These are phyloP conservation scores for Tripterygium wilfordii DNA, from an alignment of 177 flowering plant genomes.

Conservation along the genomic window DNA sequence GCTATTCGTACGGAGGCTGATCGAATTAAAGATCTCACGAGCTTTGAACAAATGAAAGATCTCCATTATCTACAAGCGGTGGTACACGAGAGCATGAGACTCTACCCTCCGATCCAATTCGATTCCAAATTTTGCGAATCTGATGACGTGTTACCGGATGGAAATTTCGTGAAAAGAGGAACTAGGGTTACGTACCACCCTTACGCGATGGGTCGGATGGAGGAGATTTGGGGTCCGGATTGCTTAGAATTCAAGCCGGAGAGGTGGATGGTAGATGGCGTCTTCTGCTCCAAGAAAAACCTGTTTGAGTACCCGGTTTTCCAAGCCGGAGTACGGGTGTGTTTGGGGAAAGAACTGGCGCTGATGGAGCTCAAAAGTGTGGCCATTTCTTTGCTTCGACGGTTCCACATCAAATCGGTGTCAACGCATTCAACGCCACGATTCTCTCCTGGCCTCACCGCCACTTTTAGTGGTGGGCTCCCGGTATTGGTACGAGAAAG, in stretches of 20 bases:
- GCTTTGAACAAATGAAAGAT: constrained; percentile 24
- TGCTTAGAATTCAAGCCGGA: constrained; percentile 48
- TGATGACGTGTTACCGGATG: constrained; percentile 53
- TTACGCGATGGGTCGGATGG: constrained; percentile 76
- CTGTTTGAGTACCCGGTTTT: constrained; percentile 54
- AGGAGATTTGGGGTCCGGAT: constrained; percentile 53
- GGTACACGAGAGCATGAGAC: constrained; percentile 43
- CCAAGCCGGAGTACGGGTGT: constrained; percentile 52
- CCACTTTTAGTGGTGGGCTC: constrained; percentile 41
- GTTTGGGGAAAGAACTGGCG: constrained; percentile 57
- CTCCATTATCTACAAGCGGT: constrained; percentile 56
- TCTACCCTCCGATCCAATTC: constrained; percentile 59
- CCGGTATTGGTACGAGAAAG: constrained; percentile 25
- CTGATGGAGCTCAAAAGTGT: constrained; percentile 42
- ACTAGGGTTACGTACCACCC: constrained; percentile 62
- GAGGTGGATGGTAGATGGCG: constrained; percentile 43
- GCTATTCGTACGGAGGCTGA: constrained; percentile 29
- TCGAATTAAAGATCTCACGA: constrained; percentile 12
- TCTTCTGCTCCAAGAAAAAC: constrained; percentile 23
- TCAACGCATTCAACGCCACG: constrained; percentile 7
- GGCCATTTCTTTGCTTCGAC: constrained; percentile 25
- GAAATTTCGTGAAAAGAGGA: constrained; percentile 38
- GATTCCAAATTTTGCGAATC: constrained; percentile 45
- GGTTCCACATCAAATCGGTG: constrained; percentile 26
- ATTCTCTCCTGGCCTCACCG: constrained; percentile 47